phyloP scores from a whole-genome alignment of 176 grass and related monocot genomes.

The Bolboschoenus planiculmis region DNA sequence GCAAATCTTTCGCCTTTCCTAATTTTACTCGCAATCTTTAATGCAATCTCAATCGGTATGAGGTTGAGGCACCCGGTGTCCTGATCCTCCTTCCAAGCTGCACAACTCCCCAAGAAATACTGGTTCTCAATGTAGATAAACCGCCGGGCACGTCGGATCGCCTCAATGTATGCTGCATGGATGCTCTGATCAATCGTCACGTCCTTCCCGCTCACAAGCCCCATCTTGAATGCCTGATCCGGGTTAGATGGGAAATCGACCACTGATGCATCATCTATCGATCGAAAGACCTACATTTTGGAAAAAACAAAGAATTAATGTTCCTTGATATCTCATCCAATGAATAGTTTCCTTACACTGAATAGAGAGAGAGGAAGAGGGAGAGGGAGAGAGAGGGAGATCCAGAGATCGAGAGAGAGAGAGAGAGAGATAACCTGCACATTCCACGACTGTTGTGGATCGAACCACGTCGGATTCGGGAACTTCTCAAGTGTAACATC shows the following conservation, averaged over 20 bases:
- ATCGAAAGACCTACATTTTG: slow-evolving; percentile 48
- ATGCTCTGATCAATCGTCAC: slow-evolving; percentile 76
- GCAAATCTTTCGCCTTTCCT: slow-evolving; percentile 58
- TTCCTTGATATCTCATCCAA: not conserved
- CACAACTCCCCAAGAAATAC: slow-evolving; percentile 89
- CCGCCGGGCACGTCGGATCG: slow-evolving; percentile 59
- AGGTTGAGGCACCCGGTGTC: slow-evolving; percentile 69
- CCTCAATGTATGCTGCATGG: slow-evolving; percentile 59
- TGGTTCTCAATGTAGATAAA: slow-evolving; percentile 96
- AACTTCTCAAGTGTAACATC: slow-evolving; percentile 28
- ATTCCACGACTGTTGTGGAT: slow-evolving; percentile 40
- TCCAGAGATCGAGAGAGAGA: not conserved
- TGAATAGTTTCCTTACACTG: not conserved
- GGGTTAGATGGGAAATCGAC: slow-evolving; percentile 54
- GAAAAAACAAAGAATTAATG: not conserved
- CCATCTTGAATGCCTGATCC: slow-evolving; percentile 27
- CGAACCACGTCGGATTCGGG: slow-evolving; percentile 20
- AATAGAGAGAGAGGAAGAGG: not conserved
- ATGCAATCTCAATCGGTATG: slow-evolving; percentile 75
- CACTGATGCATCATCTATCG: slow-evolving; percentile 81
- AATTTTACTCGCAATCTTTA: slow-evolving; percentile 72
- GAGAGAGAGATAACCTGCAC: slow-evolving; percentile 37
- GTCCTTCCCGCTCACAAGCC: slow-evolving; percentile 51
- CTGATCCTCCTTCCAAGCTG: slow-evolving; percentile 50
- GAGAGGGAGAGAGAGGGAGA: not conserved